Evolutionary conservation across 805 yeast species (phyloP), one percentile per base, ranked within the genome.

Genomic region (Metschnikowia rubicola): DNA sequence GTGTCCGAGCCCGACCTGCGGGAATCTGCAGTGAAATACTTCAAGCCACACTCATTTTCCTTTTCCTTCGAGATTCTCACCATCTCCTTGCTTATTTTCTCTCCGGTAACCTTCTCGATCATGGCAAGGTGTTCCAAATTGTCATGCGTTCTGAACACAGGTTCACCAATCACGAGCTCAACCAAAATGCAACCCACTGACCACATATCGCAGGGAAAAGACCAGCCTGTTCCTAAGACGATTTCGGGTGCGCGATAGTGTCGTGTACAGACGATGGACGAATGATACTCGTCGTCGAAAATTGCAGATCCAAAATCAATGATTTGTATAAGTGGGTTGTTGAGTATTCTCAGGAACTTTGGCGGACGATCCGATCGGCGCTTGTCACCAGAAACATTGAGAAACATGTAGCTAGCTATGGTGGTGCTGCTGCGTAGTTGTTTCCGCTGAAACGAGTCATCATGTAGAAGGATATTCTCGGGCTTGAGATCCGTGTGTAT

Each of bases 301-400:
- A 95, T 83, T 0, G 99, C 97, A 35, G 94, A 83, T n/a, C 99
- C 99, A 66, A 94, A 94, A 68, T 94, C 99, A 51, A 94, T 94
- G 28, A 92, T 79, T 63, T 88, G 90, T 45, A 94, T 88, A 51
- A 81, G 77, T 1, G 98, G 96, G 62, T 87, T 83, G 40, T 75
- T 77, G 53, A 94, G 75, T 9, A 88, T 74, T 51, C 75, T 76
- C 49, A 66, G 62, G 30, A 48, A 52, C 47, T 65, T 65, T 1
- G 76, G 77, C 2, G 56, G 40, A 46, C 65, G 67, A 40, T 56
- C 57, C 2, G 45, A 21, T 10, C 48, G 48, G 8, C 51, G 46
- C 30, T 51, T 53, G 21, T 53, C 54, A 32, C 39, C 39, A 32
- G 46, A 12, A 10, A 38, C 7, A 29, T 42, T 54, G 39, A 64